Conservation (phyloP, 306 rosid genomes). For the Cucumis melo region DNA sequence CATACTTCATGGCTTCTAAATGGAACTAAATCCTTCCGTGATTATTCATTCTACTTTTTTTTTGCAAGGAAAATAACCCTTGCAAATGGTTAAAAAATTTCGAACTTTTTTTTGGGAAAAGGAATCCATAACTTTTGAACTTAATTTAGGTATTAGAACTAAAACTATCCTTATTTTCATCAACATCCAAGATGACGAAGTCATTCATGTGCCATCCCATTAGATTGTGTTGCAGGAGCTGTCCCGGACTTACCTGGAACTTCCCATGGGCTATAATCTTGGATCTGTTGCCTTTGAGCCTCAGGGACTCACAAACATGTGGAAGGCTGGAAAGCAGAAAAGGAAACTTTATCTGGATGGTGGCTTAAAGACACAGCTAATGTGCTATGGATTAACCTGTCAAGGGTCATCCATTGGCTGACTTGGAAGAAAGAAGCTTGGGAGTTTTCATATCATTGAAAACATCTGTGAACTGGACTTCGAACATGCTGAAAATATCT, state of each 20-base stretch:
- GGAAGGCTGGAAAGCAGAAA: background rate
- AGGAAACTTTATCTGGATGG: background rate
- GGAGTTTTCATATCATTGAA: background rate
- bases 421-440: background rate
- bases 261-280: background rate
- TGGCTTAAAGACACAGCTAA: background rate
- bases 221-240: background rate
- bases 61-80: background rate
- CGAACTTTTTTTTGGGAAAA: too few species aligned
- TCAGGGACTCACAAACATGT: background rate
- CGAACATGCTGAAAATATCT: background rate
- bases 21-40: background rate
- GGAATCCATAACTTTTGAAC: background rate
- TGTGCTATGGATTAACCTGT: background rate
- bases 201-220: background rate
- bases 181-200: background rate
- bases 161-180: background rate
- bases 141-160: background rate
- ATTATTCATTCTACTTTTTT: background rate
- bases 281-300: background rate
- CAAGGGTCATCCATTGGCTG: background rate
- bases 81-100: background rate
- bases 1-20: background rate
- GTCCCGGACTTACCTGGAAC: background rate
- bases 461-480: background rate